phyloP scores from a whole-genome alignment of 1,284 basidiomycete species.

The Fomitopsis palustris region DNA sequence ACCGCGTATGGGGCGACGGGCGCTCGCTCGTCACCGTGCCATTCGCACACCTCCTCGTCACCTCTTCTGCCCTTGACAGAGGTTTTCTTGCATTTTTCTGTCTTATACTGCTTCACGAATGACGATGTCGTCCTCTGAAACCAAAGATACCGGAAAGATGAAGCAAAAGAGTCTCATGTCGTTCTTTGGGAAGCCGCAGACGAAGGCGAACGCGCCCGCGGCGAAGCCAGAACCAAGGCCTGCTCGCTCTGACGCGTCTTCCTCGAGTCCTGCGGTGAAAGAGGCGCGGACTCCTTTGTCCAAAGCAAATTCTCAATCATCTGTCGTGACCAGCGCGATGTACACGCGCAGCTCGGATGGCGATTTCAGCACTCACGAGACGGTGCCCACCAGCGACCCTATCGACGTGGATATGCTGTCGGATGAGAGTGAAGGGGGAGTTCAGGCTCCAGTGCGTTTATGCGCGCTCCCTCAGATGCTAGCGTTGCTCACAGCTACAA shows the following conservation, averaged over 20 bases:
- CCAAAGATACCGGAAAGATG: constrained; percentile 34
- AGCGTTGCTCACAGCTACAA: background rate
- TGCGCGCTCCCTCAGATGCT: background rate
- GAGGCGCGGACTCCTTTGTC: constrained; percentile 23
- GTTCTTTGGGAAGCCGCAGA: constrained; percentile 53
- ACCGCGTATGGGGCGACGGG: background rate
- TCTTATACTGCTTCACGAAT: background rate
- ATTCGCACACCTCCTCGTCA: background rate
- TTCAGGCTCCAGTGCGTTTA: constrained; percentile 8
- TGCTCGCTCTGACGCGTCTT: constrained; percentile 11
- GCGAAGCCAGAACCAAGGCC: constrained; percentile 16
- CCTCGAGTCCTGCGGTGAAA: constrained; percentile 21
- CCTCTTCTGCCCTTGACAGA: background rate
- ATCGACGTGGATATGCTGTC: constrained; percentile 71
- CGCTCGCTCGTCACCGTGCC: background rate
- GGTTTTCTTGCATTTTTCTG: background rate
- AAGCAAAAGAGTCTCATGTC: constrained; percentile 76
- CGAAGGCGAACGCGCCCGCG: constrained; percentile 21
- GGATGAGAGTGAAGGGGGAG: constrained; percentile 41
- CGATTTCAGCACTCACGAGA: constrained; percentile 45
- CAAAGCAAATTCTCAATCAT: constrained; percentile 26
- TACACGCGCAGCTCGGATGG: constrained; percentile 48
- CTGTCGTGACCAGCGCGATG: constrained; percentile 28
- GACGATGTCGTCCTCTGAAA: background rate
- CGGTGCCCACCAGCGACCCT: constrained; percentile 72